phyloP scores from a whole-genome alignment of 2,329 filamentous ascomycete genomes.

The Colletotrichum trifolii region DNA sequence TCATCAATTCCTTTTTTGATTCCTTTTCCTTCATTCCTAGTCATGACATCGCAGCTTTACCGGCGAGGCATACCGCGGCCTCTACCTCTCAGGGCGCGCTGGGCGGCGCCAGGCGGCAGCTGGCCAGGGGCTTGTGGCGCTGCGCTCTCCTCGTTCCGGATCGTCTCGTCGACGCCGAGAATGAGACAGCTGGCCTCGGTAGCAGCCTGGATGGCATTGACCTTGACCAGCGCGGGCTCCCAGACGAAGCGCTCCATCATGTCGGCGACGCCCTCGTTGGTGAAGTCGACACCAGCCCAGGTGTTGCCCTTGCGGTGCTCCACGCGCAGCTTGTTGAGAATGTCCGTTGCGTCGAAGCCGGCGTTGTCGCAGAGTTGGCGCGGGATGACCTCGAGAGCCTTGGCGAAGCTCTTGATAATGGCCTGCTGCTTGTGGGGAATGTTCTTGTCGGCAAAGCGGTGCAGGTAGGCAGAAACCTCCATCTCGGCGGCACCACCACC shows the following conservation, averaged over 20 bases:
- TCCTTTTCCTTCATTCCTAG: conserved; percentile 36
- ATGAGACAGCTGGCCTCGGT: conserved; percentile 97
- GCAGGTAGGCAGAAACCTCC: conserved; percentile 94
- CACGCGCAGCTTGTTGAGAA: conserved; percentile 94
- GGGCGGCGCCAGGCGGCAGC: conserved; percentile 84
- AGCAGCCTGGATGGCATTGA: conserved; percentile 96
- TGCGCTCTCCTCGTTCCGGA: conserved; percentile 95
- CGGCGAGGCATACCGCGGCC: conserved; percentile 91
- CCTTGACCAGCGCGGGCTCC: conserved; percentile 96
- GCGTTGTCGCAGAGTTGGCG: conserved; percentile 98
- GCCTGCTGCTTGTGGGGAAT: conserved; percentile 95
- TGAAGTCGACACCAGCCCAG: conserved; percentile 97
- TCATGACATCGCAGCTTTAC: conserved; percentile 51
- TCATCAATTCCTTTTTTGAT: conserved; percentile 35
- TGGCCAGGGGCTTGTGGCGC: conserved; percentile 83
- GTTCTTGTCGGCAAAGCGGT: conserved; percentile 91
- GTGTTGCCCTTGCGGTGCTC: conserved; percentile 93
- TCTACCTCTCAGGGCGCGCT: conserved; percentile 84
- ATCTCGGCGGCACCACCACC: conserved; percentile 96
- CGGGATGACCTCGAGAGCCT: conserved; percentile 95
- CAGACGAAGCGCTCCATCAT: conserved; percentile 97
- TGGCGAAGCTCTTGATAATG: conserved; percentile 97
- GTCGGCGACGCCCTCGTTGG: conserved; percentile 89
- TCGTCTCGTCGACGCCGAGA: conserved; percentile 96
- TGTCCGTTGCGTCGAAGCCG: conserved; percentile 97